A percentile compares a stretch with the other conserved stretches of the same genome.
Conservation (phyloP, 2,329 filamentous ascomycete species). For the Eutypella sp. region DNA sequence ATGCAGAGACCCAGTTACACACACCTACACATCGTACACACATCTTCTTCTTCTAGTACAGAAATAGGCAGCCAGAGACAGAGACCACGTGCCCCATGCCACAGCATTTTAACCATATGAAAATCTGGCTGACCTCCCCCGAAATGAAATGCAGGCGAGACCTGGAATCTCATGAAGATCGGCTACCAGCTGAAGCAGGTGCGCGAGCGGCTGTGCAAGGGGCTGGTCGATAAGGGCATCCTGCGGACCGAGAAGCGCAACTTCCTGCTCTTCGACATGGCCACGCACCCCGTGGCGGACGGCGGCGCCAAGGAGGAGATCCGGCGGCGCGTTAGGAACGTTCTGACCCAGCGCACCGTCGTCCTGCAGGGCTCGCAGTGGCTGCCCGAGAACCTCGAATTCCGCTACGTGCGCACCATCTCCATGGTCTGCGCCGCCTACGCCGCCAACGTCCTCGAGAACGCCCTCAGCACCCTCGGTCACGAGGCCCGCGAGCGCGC, state of each 20-base stretch:
- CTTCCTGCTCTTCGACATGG: constrained; percentile 99
- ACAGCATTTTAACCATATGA: neutral
- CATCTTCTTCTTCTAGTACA: constrained; percentile 2
- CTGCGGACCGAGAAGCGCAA: constrained; percentile 98
- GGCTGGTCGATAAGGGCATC: constrained; percentile 97
- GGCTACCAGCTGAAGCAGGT: constrained; percentile 99
- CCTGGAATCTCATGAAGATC: constrained; percentile 99
- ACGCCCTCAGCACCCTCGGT: constrained; percentile 87
- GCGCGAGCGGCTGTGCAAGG: constrained; percentile 93
- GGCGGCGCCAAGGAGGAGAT: constrained; percentile 98
- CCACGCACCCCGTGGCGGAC: constrained; percentile 94
- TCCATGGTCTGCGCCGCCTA: constrained; percentile 98
- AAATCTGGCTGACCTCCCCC: constrained; percentile 8
- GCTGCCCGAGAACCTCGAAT: constrained; percentile 90
- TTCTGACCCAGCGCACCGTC: constrained; percentile 90
- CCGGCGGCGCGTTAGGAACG: constrained; percentile 81
- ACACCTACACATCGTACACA: neutral
- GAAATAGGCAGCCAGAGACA: too few species aligned
- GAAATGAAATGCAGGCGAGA: constrained; percentile 77
- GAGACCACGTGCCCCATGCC: neutral
- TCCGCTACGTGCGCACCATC: constrained; percentile 86
- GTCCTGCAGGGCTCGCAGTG: constrained; percentile 83
- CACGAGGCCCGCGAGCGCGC: constrained; percentile 92
- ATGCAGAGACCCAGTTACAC: neutral
- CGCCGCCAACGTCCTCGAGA: constrained; percentile 95